Conservation (phyloP, 73 alveolate species). For the Tetrahymena malaccensis region DNA sequence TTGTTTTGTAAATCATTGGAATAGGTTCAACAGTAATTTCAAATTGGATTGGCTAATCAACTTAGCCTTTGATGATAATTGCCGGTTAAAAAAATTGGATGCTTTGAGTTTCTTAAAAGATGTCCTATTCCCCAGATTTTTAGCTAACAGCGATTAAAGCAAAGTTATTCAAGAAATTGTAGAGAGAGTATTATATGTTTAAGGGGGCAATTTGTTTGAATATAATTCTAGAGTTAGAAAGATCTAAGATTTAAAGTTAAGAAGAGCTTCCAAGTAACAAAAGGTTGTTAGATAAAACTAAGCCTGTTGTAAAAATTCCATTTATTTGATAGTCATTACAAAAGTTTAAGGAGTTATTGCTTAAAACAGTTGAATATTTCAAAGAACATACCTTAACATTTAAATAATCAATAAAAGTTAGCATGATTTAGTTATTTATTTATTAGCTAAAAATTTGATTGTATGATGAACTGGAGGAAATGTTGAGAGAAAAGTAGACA, state of each 20-base stretch:
- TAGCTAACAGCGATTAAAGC: neutral
- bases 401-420: neutral
- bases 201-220: neutral
- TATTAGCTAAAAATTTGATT: too few relatives aligned
- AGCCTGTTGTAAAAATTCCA: neutral
- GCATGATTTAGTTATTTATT: too few relatives aligned
- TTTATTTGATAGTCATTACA: neutral
- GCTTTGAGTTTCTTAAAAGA: neutral
- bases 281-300: neutral
- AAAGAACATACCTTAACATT: neutral
- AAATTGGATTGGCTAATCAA: neutral
- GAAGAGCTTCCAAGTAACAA: neutral
- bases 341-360: neutral
- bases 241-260: neutral
- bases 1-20: neutral
- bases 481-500: neutral
- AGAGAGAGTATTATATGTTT: neutral
- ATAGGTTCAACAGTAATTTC: neutral
- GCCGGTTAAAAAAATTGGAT: neutral
- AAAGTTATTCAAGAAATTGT: neutral
- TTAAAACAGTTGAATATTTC: neutral
- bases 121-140: neutral
- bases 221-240: neutral
- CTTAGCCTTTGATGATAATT: neutral
- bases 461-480: neutral